Evolutionary conservation across 2,329 filamentous ascomycete genomes (phyloP), one percentile per base, ranked within the genome.

Genomic region (Penicillium olsonii): DNA sequence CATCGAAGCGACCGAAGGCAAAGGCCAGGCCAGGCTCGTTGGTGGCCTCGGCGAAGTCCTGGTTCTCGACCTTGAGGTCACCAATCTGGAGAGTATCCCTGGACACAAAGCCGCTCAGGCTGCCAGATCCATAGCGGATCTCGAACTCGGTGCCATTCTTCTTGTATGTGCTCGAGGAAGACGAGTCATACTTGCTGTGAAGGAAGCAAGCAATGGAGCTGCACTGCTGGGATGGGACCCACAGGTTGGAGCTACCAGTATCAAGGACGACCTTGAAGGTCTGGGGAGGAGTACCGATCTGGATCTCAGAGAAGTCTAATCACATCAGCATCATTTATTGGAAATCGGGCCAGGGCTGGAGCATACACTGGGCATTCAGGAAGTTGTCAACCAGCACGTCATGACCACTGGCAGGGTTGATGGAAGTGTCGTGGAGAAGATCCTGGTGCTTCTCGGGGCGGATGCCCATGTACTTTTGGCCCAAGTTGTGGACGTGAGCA

Each of bases 241-340:
- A 99, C 57, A 99, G 84, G 81, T 99, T 99, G 72, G 94, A 97
- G 82, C 91, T 96, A 66, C 94, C 94, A 22, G 94, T 99, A 74
- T 99, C 94, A 58, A 99, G 87, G 58, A 99, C 88, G 61, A 99
- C 95, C 84, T 99, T 99, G 85, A 99, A 99, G 62, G 78, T 82
- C 79, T 99, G 94, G 27, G 94, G 87, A 59, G 94, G 94, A 41
- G 87, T 92, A 59, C 94, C 94, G 71, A 99, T 84, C 63, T 84
- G 83, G 72, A 99, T 96, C 75, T 96, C 91, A 62, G 92, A 95
- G 84, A 96, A 99, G 81, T 99, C 92, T 95, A 42, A 18, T n/a
- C 18, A 18, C 27, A 42, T 59, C 44, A 62, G 53, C 46, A 46
- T 20, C 9, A 20, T 42, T 24, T 12, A 14, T 40, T 10, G 20